Conservation (phyloP, 2,329 filamentous ascomycete species). For the Graphium sp. region DNA sequence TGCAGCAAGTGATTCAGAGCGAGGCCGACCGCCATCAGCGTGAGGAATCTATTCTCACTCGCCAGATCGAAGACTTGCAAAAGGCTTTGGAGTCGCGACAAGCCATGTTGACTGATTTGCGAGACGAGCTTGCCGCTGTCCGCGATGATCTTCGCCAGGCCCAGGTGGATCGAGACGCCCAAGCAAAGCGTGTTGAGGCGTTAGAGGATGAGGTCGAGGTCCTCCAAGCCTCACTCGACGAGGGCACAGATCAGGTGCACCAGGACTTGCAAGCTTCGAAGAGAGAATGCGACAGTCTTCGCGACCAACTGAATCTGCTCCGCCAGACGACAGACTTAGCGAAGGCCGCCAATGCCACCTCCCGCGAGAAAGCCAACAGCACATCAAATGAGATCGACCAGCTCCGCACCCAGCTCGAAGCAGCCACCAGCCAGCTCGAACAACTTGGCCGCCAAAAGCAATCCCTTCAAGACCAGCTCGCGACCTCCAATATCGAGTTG, state of each 20-base stretch:
- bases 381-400: conserved; percentile 28
- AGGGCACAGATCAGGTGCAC: conserved; percentile 41
- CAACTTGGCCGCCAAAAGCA: conserved; percentile 43
- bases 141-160: conserved; percentile 56
- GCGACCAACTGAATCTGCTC: conserved; percentile 20
- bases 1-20: conserved; percentile 48
- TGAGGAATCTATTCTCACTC: conserved; percentile 52
- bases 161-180: conserved; percentile 42
- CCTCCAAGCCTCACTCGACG: conserved; percentile 47
- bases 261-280: conserved; percentile 12
- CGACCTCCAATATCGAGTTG: conserved; percentile 41
- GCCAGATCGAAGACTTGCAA: conserved; percentile 61
- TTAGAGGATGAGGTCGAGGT: conserved; percentile 66
- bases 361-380: conserved; percentile 16
- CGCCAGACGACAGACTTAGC: conserved; percentile 10
- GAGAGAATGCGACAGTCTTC: conserved; percentile 12
- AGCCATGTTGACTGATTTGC: conserved; percentile 45
- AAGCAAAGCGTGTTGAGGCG: conserved; percentile 48
- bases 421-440: conserved; percentile 38
- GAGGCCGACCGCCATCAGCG: conserved; percentile 56
- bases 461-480: conserved; percentile 44
- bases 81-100: conserved; percentile 53
- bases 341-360: conserved; percentile 12
- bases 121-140: conserved; percentile 46
- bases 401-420: conserved; percentile 38